A percentile compares a stretch with the other conserved stretches of the same genome.
Evolutionary conservation across 176 grass and related monocot genomes (phyloP).

Genomic region (Eleusine coracana): DNA sequence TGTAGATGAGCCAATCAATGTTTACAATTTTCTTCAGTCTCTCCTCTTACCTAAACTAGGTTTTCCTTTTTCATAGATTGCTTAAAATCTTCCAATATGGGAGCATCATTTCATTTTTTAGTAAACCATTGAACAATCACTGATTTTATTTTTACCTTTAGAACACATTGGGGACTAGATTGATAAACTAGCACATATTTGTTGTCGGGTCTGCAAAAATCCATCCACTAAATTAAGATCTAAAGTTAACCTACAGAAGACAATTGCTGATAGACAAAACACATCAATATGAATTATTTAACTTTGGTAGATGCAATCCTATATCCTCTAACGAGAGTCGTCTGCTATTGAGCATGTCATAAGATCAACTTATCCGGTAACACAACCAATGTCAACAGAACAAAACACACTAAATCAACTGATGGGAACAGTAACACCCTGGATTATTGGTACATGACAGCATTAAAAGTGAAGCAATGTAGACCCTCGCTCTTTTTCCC

Average conservation of each 20-base stretch:
- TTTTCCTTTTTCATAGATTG: neutral
- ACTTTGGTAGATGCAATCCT: neutral
- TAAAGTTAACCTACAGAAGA: neutral
- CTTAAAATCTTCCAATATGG: neutral
- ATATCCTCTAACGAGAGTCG: neutral
- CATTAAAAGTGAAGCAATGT: conserved; percentile 12
- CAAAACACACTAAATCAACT: neutral
- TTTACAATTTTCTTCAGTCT: neutral
- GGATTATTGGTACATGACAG: conserved; percentile 20
- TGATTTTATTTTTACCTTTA: neutral
- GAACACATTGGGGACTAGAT: neutral
- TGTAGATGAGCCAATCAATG: neutral
- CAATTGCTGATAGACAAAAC: neutral
- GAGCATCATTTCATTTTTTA: neutral
- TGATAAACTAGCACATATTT: neutral
- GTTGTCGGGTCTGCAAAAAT: neutral
- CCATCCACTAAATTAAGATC: neutral
- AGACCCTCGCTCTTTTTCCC: neutral
- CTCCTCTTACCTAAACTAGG: neutral
- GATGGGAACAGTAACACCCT: neutral
- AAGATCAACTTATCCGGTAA: neutral
- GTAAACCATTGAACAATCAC: conserved; percentile 1
- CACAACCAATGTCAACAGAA: neutral
- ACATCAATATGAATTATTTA: neutral
- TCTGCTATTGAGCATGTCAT: neutral